These are phyloP conservation scores for Patellifolia procumbens DNA, from an alignment of 179 eudicot species.

Conservation along the genomic window DNA sequence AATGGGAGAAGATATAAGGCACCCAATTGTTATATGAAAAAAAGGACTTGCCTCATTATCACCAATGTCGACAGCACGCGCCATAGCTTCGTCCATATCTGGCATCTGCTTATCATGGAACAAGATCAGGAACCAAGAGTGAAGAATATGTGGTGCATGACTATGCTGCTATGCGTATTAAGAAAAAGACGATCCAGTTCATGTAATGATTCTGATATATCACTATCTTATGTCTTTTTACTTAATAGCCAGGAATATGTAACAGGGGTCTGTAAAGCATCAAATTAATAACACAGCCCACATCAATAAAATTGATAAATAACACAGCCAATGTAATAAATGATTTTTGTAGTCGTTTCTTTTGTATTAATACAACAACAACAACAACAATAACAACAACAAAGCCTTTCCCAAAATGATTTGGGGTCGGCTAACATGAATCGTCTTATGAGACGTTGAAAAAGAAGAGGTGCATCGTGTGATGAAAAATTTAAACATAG, in stretches of 20 bases:
- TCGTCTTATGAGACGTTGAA: too few species aligned
- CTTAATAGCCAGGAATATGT: background rate
- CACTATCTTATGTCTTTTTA: background rate
- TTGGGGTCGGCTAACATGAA: too few species aligned
- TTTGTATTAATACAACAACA: too few species aligned
- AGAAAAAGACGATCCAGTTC: background rate
- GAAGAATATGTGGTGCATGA: background rate
- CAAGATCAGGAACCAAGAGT: slow-evolving; percentile 14
- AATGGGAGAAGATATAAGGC: background rate
- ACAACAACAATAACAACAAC: too few species aligned
- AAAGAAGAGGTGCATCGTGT: too few species aligned
- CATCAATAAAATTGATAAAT: background rate
- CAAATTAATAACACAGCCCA: background rate
- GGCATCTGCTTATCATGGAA: slow-evolving; percentile 43
- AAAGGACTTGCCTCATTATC: slow-evolving; percentile 76
- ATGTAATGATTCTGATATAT: background rate
- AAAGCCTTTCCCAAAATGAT: too few species aligned
- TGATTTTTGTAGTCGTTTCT: too few species aligned
- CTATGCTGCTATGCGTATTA: background rate
- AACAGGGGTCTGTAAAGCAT: background rate
- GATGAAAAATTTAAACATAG: too few species aligned
- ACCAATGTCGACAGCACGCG: slow-evolving; percentile 94
- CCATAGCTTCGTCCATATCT: slow-evolving; percentile 97
- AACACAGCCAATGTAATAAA: too few species aligned
- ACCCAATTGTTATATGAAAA: background rate